Percentiles rank a stretch among this genome's conserved stretches.
phyloP scores from a whole-genome alignment of 768 basidiomycete genomes.

The Coprinopsis strossmayeri region DNA sequence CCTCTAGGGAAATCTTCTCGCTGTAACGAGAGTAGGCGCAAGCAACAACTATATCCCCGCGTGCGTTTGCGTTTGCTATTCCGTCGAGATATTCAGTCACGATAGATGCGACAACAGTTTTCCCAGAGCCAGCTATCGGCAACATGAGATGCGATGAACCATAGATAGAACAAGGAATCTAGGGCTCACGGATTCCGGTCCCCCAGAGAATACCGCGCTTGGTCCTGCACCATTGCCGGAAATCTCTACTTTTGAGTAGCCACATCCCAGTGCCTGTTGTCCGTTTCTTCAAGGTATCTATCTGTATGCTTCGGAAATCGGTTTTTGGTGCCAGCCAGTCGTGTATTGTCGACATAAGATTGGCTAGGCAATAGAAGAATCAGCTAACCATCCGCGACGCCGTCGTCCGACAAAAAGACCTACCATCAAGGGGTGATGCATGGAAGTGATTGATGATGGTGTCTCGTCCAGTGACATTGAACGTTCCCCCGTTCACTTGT shows the following conservation, averaged over 20 bases:
- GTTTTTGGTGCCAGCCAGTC: too few species aligned
- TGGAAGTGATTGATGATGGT: too few species aligned
- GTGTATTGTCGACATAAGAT: too few species aligned
- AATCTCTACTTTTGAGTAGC: background rate
- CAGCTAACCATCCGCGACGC: too few species aligned
- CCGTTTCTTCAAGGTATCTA: background rate
- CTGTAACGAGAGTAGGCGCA: background rate
- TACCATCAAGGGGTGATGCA: too few species aligned
- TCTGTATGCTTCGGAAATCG: too few species aligned
- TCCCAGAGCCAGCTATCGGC: background rate
- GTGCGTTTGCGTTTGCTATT: background rate
- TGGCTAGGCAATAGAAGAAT: too few species aligned
- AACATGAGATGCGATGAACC: background rate
- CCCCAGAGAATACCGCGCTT: background rate
- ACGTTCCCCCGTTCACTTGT: too few species aligned
- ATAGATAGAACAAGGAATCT: background rate
- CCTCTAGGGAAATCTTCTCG: background rate
- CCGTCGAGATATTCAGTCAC: background rate
- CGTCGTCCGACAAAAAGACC: too few species aligned
- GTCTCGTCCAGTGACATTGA: too few species aligned
- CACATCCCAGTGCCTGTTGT: background rate
- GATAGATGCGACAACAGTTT: background rate
- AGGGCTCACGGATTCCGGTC: background rate
- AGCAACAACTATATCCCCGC: background rate
- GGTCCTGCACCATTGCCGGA: background rate